These are phyloP conservation scores for Rubia tinctorum DNA, from an alignment of 305 asterid species.

Conservation along the genomic window DNA sequence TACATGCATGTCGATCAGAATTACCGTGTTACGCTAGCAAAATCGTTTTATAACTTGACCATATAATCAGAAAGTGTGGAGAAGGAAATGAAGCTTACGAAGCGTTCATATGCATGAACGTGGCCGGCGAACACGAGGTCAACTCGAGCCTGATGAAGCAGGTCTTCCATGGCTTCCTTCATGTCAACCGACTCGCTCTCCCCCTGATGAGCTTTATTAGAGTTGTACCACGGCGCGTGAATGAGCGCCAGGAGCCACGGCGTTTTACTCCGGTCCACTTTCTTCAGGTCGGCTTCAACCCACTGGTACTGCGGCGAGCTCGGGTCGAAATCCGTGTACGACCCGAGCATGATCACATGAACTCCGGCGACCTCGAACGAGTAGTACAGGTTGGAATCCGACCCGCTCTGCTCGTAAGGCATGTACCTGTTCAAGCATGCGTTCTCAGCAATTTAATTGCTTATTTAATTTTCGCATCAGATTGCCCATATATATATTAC, in stretches of 20 bases:
- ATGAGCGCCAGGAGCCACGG: slow-evolving; percentile 65
- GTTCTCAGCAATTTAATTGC: too few species aligned
- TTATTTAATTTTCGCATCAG: too few species aligned
- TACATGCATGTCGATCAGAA: too few species aligned
- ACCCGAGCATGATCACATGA: slow-evolving; percentile 71
- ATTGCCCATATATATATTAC: slow-evolving; percentile 15
- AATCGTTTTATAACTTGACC: background rate
- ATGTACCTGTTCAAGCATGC: slow-evolving; percentile 16
- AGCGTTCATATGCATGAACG: slow-evolving; percentile 88
- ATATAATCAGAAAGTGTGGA: too few species aligned
- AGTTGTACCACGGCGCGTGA: slow-evolving; percentile 89
- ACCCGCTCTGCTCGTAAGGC: slow-evolving; percentile 66
- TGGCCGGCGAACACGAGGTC: slow-evolving; percentile 71
- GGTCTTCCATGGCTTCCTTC: slow-evolving; percentile 64
- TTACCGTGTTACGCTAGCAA: background rate
- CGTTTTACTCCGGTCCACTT: slow-evolving; percentile 44
- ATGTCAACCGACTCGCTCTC: slow-evolving; percentile 49
- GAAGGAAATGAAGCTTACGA: slow-evolving; percentile 38
- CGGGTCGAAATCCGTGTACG: slow-evolving; percentile 51
- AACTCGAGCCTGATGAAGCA: slow-evolving; percentile 57
- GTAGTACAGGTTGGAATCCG: slow-evolving; percentile 64
- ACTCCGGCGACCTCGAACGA: slow-evolving; percentile 64
- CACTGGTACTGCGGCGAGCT: slow-evolving; percentile 57
- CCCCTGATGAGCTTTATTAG: slow-evolving; percentile 67
- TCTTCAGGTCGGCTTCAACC: slow-evolving; percentile 47